These are phyloP conservation scores for Hypoxylon sp. DNA, from an alignment of 2,329 filamentous ascomycete species.

Conservation along the genomic window DNA sequence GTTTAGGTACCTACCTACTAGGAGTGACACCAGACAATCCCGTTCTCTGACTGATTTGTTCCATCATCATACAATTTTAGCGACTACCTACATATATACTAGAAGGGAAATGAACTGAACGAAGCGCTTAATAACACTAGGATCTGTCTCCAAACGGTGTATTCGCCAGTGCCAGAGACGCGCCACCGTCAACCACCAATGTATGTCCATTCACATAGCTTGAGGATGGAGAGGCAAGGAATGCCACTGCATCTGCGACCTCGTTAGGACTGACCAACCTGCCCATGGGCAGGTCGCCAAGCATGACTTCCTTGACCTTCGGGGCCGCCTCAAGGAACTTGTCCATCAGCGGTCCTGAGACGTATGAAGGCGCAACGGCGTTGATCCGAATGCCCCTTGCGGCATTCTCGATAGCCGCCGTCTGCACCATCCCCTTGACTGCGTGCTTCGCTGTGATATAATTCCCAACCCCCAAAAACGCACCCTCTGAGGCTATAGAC, in stretches of 20 bases:
- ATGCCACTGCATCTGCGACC: constrained; percentile 43
- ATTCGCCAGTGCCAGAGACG: constrained; percentile 36
- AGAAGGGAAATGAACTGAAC: too few relatives aligned
- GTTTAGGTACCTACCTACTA: too few relatives aligned
- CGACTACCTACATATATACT: too few relatives aligned
- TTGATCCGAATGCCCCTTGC: constrained; percentile 39
- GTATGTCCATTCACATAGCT: constrained; percentile 46
- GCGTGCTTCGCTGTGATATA: constrained; percentile 43
- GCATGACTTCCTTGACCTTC: constrained; percentile 36
- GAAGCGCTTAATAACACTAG: background rate
- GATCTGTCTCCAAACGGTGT: constrained; percentile 29
- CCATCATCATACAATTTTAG: background rate
- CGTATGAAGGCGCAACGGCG: constrained; percentile 43
- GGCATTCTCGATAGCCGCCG: constrained; percentile 42
- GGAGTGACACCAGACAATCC: too few relatives aligned
- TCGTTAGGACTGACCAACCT: constrained; percentile 32
- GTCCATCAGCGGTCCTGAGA: constrained; percentile 43
- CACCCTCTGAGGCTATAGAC: constrained; percentile 42
- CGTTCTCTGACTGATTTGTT: too few relatives aligned
- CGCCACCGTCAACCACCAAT: constrained; percentile 43
- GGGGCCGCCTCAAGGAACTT: constrained; percentile 37
- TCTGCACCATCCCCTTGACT: constrained; percentile 45
- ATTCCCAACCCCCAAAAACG: constrained; percentile 38
- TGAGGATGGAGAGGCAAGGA: constrained; percentile 42
- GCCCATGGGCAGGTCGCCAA: constrained; percentile 42